A percentile compares a stretch with the other conserved stretches of the same genome.
phyloP scores from a whole-genome alignment of 305 asterid genomes.

The Andrographis paniculata region DNA sequence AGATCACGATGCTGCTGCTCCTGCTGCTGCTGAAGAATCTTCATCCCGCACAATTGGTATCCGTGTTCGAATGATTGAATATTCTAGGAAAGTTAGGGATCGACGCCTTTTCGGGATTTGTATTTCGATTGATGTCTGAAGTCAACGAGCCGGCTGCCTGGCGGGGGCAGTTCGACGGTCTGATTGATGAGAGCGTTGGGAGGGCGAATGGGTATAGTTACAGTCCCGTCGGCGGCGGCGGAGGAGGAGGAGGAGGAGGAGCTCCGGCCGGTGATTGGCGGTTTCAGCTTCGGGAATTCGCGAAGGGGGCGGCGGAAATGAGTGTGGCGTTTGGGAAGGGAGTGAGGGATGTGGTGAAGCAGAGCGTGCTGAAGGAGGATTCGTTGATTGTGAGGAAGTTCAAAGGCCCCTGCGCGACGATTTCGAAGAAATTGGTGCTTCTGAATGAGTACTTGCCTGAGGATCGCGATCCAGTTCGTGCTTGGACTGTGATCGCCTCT shows the following conservation, averaged over 20 bases:
- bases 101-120: slow-evolving; percentile 25
- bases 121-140: slow-evolving; percentile 38
- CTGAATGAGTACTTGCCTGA: slow-evolving; percentile 77
- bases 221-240: slow-evolving; percentile 16
- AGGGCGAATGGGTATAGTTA: slow-evolving; percentile 24
- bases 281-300: slow-evolving; percentile 73
- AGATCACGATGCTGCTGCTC: slow-evolving; percentile 7
- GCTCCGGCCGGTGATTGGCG: slow-evolving; percentile 42
- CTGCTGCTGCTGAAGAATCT: too few relatives aligned
- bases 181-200: too few relatives aligned
- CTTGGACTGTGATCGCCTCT: slow-evolving; percentile 61
- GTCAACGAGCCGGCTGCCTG: slow-evolving; percentile 51
- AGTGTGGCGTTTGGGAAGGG: slow-evolving; percentile 88
- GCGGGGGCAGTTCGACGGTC: slow-evolving; percentile 22
- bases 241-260: slow-evolving; percentile 20
- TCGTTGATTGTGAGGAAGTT: slow-evolving; percentile 62
- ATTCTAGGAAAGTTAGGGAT: too few relatives aligned
- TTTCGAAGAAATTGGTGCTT: slow-evolving; percentile 45
- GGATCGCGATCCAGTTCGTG: slow-evolving; percentile 87
- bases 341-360: slow-evolving; percentile 83
- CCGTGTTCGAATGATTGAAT: too few relatives aligned
- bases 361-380: slow-evolving; percentile 76
- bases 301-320: slow-evolving; percentile 93
- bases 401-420: slow-evolving; percentile 47
- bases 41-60: too few relatives aligned